Percentiles rank a stretch among this genome's conserved stretches.
Conservation (phyloP, 148 eudicot genomes). For the Dysphania ambrosioides region DNA sequence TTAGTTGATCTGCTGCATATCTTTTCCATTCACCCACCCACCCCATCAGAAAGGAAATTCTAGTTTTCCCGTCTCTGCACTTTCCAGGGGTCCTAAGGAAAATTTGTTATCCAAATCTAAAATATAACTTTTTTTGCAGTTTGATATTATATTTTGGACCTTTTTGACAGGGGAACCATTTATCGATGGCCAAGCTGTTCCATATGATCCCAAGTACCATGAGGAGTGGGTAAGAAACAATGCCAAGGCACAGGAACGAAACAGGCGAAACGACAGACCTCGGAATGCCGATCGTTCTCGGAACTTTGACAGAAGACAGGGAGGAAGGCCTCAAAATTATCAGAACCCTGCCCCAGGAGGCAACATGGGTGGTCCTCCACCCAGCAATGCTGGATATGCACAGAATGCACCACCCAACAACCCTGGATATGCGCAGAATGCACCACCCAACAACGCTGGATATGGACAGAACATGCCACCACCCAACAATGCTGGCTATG, state of each 20-base stretch:
- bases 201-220: slow-evolving; percentile 95
- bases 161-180: slow-evolving; percentile 81
- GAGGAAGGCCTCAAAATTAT: neutral
- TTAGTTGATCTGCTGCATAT: neutral
- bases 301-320: slow-evolving; percentile 76
- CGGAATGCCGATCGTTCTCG: slow-evolving; percentile 81
- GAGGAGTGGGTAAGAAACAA: slow-evolving; percentile 97
- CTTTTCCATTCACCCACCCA: too few species aligned
- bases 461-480: slow-evolving; percentile 15
- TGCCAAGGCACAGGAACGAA: slow-evolving; percentile 78
- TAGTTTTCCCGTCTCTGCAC: neutral
- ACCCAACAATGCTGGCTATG: slow-evolving; percentile 21
- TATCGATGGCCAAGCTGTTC: slow-evolving; percentile 85
- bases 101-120: neutral
- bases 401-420: too few species aligned
- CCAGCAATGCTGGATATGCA: slow-evolving; percentile 20
- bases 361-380: slow-evolving; percentile 28
- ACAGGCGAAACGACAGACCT: slow-evolving; percentile 88
- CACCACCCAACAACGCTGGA: slow-evolving; percentile 18
- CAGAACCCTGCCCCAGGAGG: neutral
- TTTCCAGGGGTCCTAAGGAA: neutral
- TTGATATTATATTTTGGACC: neutral
- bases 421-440: too few species aligned
- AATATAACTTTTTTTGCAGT: neutral
- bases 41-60: neutral